These are phyloP conservation scores for Alopecurus myosuroides DNA, from an alignment of 176 grass and related monocot genomes.

Conservation along the genomic window DNA sequence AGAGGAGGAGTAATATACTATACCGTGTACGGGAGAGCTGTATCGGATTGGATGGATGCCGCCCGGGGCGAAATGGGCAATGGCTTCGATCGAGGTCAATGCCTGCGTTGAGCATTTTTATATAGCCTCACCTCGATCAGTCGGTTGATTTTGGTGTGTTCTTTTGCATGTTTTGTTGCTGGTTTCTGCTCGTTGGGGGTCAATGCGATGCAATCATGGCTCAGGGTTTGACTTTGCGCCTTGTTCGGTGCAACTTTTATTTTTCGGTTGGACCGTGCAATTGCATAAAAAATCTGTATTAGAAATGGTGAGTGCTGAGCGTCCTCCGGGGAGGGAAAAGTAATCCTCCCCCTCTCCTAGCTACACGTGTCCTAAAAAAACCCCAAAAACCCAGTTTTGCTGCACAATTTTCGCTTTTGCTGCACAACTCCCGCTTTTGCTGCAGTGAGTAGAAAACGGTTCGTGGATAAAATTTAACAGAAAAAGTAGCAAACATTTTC, in stretches of 20 bases:
- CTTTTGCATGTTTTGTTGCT: neutral
- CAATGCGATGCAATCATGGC: conserved; percentile 20
- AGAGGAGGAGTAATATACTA: neutral
- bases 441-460: too few relatives aligned
- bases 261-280: too few relatives aligned
- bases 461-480: too few relatives aligned
- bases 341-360: too few relatives aligned
- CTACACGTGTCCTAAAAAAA: too few relatives aligned
- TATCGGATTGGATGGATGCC: neutral
- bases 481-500: too few relatives aligned
- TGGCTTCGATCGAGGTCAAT: conserved; percentile 47
- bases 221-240: conserved; percentile 15
- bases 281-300: too few relatives aligned
- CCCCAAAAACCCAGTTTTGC: too few relatives aligned
- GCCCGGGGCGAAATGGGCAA: neutral
- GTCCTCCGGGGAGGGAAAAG: too few relatives aligned
- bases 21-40: neutral
- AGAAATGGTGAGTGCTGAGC: too few relatives aligned
- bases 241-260: neutral
- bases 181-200: neutral
- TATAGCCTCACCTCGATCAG: neutral
- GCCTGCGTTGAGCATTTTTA: neutral
- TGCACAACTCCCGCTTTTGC: too few relatives aligned
- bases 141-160: conserved; percentile 7
- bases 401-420: too few relatives aligned